phyloP scores from a whole-genome alignment of 305 asterid genomes.

The Fraxinus dipetala region DNA sequence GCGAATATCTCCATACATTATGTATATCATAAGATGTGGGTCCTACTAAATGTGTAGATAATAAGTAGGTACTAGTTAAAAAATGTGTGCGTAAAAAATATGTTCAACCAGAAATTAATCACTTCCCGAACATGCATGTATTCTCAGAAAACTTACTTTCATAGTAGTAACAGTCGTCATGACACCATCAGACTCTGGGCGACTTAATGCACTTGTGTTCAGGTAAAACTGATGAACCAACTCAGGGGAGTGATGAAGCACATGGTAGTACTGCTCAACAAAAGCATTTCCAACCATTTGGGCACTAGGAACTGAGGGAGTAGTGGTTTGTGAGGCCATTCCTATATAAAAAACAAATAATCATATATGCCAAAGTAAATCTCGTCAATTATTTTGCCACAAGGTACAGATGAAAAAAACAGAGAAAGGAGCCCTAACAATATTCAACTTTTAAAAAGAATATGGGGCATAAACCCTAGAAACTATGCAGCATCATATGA shows the following conservation, averaged over 20 bases:
- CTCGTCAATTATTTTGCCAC: background rate
- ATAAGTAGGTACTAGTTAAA: background rate
- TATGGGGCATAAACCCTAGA: constrained; percentile 3
- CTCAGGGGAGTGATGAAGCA: constrained; percentile 84
- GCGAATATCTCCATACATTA: background rate
- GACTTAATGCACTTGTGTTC: constrained; percentile 74
- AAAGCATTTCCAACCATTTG: constrained; percentile 91
- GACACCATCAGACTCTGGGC: constrained; percentile 67
- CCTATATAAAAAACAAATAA: constrained; percentile 25
- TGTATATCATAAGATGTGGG: background rate
- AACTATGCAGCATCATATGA: background rate
- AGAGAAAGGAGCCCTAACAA: constrained; percentile 3
- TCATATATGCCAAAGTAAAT: constrained; percentile 13
- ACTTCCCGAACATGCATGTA: background rate
- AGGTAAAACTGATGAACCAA: constrained; percentile 72
- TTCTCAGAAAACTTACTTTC: constrained; percentile 48
- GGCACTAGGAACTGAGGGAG: constrained; percentile 61
- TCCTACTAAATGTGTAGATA: background rate
- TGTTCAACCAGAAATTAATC: background rate
- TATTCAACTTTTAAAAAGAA: background rate
- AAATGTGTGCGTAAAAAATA: background rate
- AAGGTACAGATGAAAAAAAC: background rate
- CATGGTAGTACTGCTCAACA: constrained; percentile 90
- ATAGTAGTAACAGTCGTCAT: constrained; percentile 75
- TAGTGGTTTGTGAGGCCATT: constrained; percentile 60